These are phyloP conservation scores for Orbilia javanica DNA, from an alignment of 2,329 filamentous ascomycete species.

Conservation along the genomic window DNA sequence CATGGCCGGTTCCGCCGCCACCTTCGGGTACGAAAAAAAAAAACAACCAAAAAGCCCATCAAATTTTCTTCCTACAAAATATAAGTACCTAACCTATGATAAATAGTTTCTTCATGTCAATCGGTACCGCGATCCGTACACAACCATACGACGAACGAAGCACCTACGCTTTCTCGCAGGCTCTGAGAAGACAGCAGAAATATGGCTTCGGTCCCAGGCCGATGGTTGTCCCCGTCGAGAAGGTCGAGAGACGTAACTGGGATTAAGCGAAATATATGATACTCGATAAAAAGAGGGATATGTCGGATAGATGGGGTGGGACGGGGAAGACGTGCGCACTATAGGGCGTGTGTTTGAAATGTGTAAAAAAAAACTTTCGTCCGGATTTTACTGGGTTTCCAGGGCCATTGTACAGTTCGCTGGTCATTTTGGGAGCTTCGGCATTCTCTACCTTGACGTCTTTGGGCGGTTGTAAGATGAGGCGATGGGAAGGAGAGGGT, in stretches of 20 bases:
- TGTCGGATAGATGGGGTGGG: background rate
- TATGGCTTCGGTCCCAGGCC: slow-evolving; percentile 42
- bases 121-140: slow-evolving; percentile 94
- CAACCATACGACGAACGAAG: slow-evolving; percentile 76
- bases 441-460: background rate
- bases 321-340: background rate
- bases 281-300: background rate
- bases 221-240: slow-evolving; percentile 35
- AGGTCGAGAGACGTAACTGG: slow-evolving; percentile 29
- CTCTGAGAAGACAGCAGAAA: slow-evolving; percentile 39
- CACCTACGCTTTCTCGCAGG: slow-evolving; percentile 44
- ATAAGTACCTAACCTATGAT: slow-evolving; percentile 9
- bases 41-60: background rate
- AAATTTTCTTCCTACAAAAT: background rate
- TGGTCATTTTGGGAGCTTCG: background rate
- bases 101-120: slow-evolving; percentile 93
- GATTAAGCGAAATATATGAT: slow-evolving; percentile 12
- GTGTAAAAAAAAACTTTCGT: background rate
- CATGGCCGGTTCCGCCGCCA: slow-evolving; percentile 93
- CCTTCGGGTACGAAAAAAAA: slow-evolving; percentile 81
- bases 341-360: background rate
- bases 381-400: background rate
- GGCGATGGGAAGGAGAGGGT: background rate
- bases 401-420: too few relatives aligned
- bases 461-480: slow-evolving; percentile 35